Evolutionary conservation across 306 rosid species (phyloP).

Genomic region (Gastrolobium bilobum): DNA sequence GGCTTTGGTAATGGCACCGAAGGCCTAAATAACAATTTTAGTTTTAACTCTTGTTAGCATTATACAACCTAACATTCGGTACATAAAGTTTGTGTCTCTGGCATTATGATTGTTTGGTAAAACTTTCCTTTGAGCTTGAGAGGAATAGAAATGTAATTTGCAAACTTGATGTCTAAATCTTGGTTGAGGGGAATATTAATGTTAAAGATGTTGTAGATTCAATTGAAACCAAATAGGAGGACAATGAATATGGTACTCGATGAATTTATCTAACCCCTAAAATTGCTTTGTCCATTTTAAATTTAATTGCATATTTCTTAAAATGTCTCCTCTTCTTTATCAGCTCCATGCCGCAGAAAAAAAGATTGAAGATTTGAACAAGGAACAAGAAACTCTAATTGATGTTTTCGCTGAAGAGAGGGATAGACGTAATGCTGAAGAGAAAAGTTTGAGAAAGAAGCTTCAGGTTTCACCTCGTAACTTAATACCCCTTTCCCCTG

Average conservation of each 20-base stretch:
- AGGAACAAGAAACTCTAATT: conserved; percentile 80
- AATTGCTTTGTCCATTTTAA: conserved; percentile 6
- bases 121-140: background rate
- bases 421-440: conserved; percentile 79
- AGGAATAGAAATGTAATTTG: background rate
- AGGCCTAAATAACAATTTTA: no score
- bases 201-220: background rate
- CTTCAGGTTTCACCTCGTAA: conserved; percentile 59
- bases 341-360: conserved; percentile 67
- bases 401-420: conserved; percentile 89
- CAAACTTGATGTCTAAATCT: background rate
- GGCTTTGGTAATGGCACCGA: no score
- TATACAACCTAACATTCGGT: no score
- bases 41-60: background rate
- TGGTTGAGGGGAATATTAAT: conserved; percentile 19
- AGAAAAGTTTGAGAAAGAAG: conserved; percentile 73
- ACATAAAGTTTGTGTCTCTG: no score
- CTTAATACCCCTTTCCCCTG: background rate
- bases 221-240: background rate
- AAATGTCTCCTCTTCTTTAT: conserved; percentile 30
- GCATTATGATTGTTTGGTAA: no score
- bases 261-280: background rate
- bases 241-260: background rate
- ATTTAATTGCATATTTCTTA: conserved; percentile 22
- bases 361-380: conserved; percentile 71